These are phyloP conservation scores for Coemansia sp. DNA, from an alignment of 192 early-diverging fungal species.

Conservation along the genomic window DNA sequence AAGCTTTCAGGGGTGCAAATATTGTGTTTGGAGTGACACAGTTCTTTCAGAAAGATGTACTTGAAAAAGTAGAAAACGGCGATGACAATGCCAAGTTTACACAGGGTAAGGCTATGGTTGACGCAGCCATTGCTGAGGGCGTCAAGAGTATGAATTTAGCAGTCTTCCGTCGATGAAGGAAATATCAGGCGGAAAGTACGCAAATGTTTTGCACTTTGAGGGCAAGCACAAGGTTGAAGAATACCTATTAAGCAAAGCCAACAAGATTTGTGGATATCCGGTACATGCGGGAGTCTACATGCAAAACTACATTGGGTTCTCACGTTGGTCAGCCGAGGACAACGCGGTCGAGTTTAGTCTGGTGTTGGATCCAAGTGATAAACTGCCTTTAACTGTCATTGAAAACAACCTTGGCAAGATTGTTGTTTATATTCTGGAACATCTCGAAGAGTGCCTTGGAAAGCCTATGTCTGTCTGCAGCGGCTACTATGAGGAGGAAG, in stretches of 20 bases:
- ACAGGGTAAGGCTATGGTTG: slow-evolving; percentile 33
- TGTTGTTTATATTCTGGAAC: slow-evolving; percentile 8
- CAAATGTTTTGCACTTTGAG: slow-evolving; percentile 24
- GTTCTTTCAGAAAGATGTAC: neutral
- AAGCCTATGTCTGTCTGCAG: slow-evolving; percentile 12
- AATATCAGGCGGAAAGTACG: slow-evolving; percentile 23
- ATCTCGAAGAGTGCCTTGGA: slow-evolving; percentile 11
- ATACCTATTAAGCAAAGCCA: slow-evolving; percentile 25
- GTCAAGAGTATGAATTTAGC: slow-evolving; percentile 23
- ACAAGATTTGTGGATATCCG: slow-evolving; percentile 15
- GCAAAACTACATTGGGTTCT: slow-evolving; percentile 29
- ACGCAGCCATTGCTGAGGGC: slow-evolving; percentile 26
- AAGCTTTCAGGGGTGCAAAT: neutral
- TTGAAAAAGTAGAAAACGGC: neutral
- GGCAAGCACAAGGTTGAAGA: slow-evolving; percentile 30
- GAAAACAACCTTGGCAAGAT: slow-evolving; percentile 13
- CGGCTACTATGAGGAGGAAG: slow-evolving; percentile 16
- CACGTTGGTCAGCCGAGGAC: slow-evolving; percentile 30
- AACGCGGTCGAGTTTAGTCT: slow-evolving; percentile 29
- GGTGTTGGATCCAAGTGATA: slow-evolving; percentile 13
- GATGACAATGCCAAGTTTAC: slow-evolving; percentile 11
- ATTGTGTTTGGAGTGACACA: neutral
- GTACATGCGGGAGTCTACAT: slow-evolving; percentile 31
- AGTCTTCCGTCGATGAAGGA: slow-evolving; percentile 17
- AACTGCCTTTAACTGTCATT: slow-evolving; percentile 17